Conservation (phyloP, 257 asterid species). For the Gynochthodes officinalis region DNA sequence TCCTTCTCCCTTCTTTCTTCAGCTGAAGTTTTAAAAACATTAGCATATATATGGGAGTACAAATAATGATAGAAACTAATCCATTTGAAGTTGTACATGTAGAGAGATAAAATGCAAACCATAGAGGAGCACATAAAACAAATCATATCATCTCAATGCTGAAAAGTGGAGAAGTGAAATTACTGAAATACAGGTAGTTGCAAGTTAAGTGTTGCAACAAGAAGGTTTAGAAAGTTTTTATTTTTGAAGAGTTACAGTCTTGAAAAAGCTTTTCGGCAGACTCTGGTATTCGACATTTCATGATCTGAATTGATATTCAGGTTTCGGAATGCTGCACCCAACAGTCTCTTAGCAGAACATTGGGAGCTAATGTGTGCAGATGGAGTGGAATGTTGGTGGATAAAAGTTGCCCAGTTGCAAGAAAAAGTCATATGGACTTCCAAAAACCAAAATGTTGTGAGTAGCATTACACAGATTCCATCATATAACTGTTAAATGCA, state of each 20-base stretch:
- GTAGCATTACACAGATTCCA: not conserved
- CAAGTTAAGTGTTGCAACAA: not conserved
- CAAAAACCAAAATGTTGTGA: not conserved
- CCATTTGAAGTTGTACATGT: not conserved
- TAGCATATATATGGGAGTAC: not conserved
- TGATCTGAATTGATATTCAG: too few species aligned
- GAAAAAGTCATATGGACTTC: not conserved
- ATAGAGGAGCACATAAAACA: not conserved
- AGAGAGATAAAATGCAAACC: not conserved
- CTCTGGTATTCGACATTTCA: not conserved
- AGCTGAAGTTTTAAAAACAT: conserved; percentile 44
- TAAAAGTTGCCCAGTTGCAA: not conserved
- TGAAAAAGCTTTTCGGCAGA: not conserved
- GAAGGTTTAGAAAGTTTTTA: too few species aligned
- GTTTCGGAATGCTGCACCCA: not conserved
- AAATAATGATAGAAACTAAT: not conserved
- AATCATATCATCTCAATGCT: not conserved
- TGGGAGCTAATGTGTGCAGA: not conserved
- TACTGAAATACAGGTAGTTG: not conserved
- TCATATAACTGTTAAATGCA: not conserved
- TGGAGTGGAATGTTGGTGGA: not conserved
- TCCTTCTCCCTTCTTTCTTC: conserved; percentile 96
- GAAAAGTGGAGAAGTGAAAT: not conserved
- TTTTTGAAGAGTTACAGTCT: too few species aligned
- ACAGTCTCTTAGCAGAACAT: not conserved